Percentiles rank a stretch among this genome's conserved stretches.
These are phyloP conservation scores for Plasmopara muralis DNA, from an alignment of 352 stramenopile genomes.

Conservation along the genomic window DNA sequence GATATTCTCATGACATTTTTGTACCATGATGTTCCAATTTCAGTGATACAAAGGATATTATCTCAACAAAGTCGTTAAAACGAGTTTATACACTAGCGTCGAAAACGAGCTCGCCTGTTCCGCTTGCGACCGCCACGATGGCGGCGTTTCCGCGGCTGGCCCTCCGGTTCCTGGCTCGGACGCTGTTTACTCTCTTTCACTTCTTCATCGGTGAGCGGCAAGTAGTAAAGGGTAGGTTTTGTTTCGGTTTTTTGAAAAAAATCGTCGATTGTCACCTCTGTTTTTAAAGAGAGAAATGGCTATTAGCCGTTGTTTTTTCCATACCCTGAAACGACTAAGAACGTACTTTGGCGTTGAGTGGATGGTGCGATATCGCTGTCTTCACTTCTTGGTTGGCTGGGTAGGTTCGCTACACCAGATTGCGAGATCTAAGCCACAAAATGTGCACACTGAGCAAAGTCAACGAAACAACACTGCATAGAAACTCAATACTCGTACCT, in stretches of 20 bases:
- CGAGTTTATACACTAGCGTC: slow-evolving; percentile 14
- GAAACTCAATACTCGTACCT: slow-evolving; percentile 19
- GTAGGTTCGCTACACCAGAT: slow-evolving; percentile 18
- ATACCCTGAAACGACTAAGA: background rate
- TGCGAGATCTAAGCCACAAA: slow-evolving; percentile 21
- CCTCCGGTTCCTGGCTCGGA: slow-evolving; percentile 16
- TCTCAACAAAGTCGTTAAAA: no score
- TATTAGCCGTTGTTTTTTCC: background rate
- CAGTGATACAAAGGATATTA: no score
- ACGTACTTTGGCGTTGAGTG: slow-evolving; percentile 20
- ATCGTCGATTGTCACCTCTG: slow-evolving; percentile 52
- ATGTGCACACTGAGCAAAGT: slow-evolving; percentile 2
- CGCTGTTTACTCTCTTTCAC: slow-evolving; percentile 36
- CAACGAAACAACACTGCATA: background rate
- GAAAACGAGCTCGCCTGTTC: slow-evolving; percentile 24
- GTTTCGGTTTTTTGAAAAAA: slow-evolving; percentile 74
- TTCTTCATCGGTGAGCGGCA: slow-evolving; percentile 69
- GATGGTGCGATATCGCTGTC: slow-evolving; percentile 13
- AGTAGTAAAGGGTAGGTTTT: slow-evolving; percentile 76
- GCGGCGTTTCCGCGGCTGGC: slow-evolving; percentile 21
- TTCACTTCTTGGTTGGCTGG: slow-evolving; percentile 20
- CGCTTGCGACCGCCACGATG: slow-evolving; percentile 30
- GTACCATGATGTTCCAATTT: no score
- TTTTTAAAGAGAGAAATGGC: slow-evolving; percentile 5
- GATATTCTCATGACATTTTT: no score